Base-by-base conservation (phyloP, 148 eudicot species). In the Silene uniflora region DNA sequence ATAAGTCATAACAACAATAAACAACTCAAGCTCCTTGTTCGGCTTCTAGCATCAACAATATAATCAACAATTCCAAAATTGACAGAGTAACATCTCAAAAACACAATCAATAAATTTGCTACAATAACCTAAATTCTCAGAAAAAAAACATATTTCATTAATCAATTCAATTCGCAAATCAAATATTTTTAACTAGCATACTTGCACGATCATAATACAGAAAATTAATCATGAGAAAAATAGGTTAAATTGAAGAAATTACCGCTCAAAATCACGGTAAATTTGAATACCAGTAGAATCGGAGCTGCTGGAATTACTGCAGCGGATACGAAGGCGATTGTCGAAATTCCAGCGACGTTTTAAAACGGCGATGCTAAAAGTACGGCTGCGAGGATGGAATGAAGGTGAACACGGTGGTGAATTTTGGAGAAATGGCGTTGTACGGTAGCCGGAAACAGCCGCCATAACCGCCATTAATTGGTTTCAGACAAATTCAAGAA, bases 241-340 rank as follows among this genome's bases (percentile, higher is more conserved):
- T 1, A 60, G 8, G 19, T 8, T 1, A 35, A 69, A 11, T 25
- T 22, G 10, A 44, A 55, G 18, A 11, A n/a, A 5, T 54, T 58
- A 81, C 97, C 97, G 90, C 83, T 91, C 97, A 71, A 91, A 87
- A 39, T 91, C 97, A 52, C 87, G 80, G 83, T 91, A 91, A 68
- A 90, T 81, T 78, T 87, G 97, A 79, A 89, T 82, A 63, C 88
- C 89, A 61, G 88, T 83, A 32, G 81, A 76, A 59, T 83, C 75
- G 1, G 88, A 72, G 77, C 14, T 76, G 9, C 71, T 84, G 27
- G 79, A 71, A 61, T 82, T 80, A 71, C 80, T 81, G 66, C 81
- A 84, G 80, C 25, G 69, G 22, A 80, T 74, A 49, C 71, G 81
- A 17, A 71, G 56, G 21, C 76, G 76, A 6, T 14, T 54, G 42